Evolutionary conservation across 2,329 filamentous ascomycete species (phyloP).

Genomic region (Neurospora sp.): DNA sequence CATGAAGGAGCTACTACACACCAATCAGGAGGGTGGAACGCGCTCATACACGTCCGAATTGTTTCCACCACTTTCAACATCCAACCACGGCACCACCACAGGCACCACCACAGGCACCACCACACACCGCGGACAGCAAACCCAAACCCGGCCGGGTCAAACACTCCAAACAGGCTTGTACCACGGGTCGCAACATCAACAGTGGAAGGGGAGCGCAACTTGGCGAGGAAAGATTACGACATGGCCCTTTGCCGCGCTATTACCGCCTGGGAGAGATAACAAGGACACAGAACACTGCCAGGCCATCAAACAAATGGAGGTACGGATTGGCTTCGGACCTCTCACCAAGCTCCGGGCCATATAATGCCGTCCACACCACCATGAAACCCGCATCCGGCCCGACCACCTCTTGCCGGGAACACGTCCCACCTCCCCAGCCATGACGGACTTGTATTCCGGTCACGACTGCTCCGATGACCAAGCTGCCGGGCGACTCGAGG

Average conservation of each 20-base stretch:
- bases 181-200: conserved; percentile 4
- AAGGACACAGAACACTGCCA: not conserved
- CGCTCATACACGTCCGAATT: conserved; percentile 27
- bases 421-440: not conserved
- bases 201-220: not conserved
- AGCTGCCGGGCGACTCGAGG: not conserved
- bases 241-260: not conserved
- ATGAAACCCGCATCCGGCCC: not conserved
- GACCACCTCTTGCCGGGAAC: not conserved
- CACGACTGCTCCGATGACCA: not conserved
- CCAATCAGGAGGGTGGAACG: conserved; percentile 27
- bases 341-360: not conserved
- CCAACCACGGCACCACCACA: conserved; percentile 11
- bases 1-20: conserved; percentile 10
- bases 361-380: not conserved
- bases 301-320: not conserved
- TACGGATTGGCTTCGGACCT: not conserved
- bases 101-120: conserved; percentile 1
- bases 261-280: not conserved
- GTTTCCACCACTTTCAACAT: conserved; percentile 20
- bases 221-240: not conserved
- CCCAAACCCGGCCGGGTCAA: conserved; percentile 8
- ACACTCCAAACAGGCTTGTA: conserved; percentile 2
- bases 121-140: conserved; percentile 4
- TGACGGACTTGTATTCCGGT: not conserved